These are phyloP conservation scores for Cyamopsis tetragonoloba DNA, from an alignment of 306 rosid genomes.

Conservation along the genomic window DNA sequence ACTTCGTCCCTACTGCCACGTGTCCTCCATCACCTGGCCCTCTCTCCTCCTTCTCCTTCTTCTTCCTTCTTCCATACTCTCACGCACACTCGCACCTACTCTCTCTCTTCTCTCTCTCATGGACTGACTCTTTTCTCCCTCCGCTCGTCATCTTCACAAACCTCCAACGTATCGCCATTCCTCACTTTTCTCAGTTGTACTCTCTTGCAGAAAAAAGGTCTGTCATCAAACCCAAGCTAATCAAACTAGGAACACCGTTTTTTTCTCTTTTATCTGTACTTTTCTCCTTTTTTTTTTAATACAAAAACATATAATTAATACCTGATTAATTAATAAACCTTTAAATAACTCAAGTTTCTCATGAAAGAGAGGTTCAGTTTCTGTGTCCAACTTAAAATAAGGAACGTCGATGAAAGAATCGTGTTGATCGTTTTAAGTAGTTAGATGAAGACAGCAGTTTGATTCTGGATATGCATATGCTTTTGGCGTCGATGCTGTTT, in stretches of 20 bases:
- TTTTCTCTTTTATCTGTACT: background rate
- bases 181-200: background rate
- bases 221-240: background rate
- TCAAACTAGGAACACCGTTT: background rate
- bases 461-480: background rate
- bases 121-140: conserved; percentile 1
- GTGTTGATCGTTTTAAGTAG: background rate
- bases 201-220: background rate
- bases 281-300: background rate
- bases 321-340: background rate
- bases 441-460: background rate
- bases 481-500: background rate
- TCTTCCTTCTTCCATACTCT: background rate
- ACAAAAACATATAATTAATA: too few relatives aligned
- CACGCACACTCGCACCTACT: background rate
- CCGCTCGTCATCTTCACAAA: background rate
- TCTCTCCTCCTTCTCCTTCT: background rate
- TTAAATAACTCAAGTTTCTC: background rate
- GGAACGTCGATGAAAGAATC: background rate
- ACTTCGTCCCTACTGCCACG: conserved; percentile 36
- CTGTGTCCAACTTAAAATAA: background rate
- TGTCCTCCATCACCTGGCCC: conserved; percentile 31
- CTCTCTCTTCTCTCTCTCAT: background rate
- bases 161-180: background rate
- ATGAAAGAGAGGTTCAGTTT: background rate